Evolutionary conservation across 257 asterid species (phyloP), one percentile per base, ranked within the genome.

Genomic region (Nicotiana undulata): DNA sequence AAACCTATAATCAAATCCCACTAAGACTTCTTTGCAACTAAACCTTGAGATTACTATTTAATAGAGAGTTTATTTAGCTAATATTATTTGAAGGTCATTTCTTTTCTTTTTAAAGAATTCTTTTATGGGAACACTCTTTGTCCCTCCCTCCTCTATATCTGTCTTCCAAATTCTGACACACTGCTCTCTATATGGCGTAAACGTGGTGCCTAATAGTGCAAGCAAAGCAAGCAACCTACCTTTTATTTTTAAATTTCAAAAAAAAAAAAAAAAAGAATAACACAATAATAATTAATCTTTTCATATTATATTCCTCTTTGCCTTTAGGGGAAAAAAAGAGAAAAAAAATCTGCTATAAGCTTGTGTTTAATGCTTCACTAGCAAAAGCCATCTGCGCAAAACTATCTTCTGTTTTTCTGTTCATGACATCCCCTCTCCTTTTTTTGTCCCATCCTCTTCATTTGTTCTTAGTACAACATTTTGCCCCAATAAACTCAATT

Each of bases 151-250:
- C 70, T 55, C 66, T 64, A 11, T 28, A 80, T 29, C 84, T 79
- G 55, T 80, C 83, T 80, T 59, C 67, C 89, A 85, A 91, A 81
- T 86, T 88, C 72, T 74, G 81, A 89, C 93, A 90, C 87, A 77
- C 84, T 77, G 89, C 76, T 85, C 89, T 84, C 85, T 82, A 88
- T 83, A 83, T 92, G 98, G 94, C 89, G 96, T 90, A 90, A 91
- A 87, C 86, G 88, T 89, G 97, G 89, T 94, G 93, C 87, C 97
- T 93, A 87, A 80, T 87, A 91, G 96, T 93, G 94, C 93, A 94
- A 94, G 97, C 97, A 88, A 94, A 93, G 97, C 93, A 92, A 92
- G 72, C 86, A 77, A 83, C 88, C 86, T 85, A 84, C 89, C 3
- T 24, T 63, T 63, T 60, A 74, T 7, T 65, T 56, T 60, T 58